These are phyloP conservation scores for Lantana camara DNA, from an alignment of 257 asterid genomes.

Conservation along the genomic window DNA sequence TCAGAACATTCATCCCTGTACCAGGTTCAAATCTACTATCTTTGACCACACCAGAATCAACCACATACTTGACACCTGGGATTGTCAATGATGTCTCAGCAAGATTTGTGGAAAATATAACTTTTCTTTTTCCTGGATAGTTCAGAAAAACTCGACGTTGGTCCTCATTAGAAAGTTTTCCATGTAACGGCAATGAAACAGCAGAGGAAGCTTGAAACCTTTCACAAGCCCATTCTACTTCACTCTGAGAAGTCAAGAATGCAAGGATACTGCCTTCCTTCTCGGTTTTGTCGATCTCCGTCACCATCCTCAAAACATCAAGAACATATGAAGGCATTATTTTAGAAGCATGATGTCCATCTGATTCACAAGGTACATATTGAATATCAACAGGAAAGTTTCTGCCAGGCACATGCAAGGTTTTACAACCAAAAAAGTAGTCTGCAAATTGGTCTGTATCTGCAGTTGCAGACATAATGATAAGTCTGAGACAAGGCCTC, in stretches of 20 bases:
- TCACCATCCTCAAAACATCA: constrained; percentile 64
- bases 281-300: constrained; percentile 58
- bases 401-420: constrained; percentile 72
- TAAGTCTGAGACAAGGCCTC: constrained; percentile 73
- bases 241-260: constrained; percentile 94
- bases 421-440: constrained; percentile 76
- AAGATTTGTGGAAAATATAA: constrained; percentile 82
- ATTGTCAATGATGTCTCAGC: constrained; percentile 97
- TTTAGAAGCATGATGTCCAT: constrained; percentile 36
- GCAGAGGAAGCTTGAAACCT: constrained; percentile 58
- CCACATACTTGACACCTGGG: constrained; percentile 90
- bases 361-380: constrained; percentile 63
- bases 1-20: constrained; percentile 80
- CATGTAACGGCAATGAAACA: constrained; percentile 76
- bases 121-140: constrained; percentile 75
- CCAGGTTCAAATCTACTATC: constrained; percentile 82
- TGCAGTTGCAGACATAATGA: constrained; percentile 96
- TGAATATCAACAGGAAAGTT: constrained; percentile 77
- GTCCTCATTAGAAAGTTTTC: constrained; percentile 81
- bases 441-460: constrained; percentile 75
- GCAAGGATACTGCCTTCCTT: constrained; percentile 86
- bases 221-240: constrained; percentile 97
- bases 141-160: constrained; percentile 64
- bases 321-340: constrained; percentile 59
- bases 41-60: constrained; percentile 90